phyloP scores from a whole-genome alignment of 441 rosid genomes.

The Manihot esculenta region DNA sequence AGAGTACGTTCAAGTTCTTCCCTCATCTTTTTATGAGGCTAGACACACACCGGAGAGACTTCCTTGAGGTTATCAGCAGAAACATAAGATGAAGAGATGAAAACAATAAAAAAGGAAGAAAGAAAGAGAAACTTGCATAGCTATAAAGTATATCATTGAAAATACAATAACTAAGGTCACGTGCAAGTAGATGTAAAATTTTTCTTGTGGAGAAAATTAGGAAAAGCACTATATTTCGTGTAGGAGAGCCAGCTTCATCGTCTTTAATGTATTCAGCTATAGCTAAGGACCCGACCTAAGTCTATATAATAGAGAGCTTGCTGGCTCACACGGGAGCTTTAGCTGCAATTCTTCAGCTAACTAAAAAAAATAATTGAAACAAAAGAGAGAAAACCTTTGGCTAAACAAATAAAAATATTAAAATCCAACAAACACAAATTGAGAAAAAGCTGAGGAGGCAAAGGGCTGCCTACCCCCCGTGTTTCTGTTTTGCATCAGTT shows the following conservation, averaged over 20 bases:
- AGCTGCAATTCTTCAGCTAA: constrained; percentile 22
- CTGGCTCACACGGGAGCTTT: constrained; percentile 24
- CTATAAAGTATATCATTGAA: constrained; percentile 17
- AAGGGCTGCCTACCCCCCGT: no score
- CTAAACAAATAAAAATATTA: constrained; percentile 29
- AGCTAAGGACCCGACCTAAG: constrained; percentile 27
- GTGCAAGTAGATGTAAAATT: constrained; percentile 7
- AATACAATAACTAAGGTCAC: constrained; percentile 17
- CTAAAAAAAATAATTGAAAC: neutral
- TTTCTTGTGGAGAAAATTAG: constrained; percentile 10
- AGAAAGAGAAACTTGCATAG: constrained; percentile 26
- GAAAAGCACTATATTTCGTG: constrained; percentile 31
- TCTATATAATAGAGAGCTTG: constrained; percentile 30
- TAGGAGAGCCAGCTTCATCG: constrained; percentile 28
- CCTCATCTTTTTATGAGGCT: no score
- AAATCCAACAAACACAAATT: constrained; percentile 25
- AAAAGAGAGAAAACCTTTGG: neutral
- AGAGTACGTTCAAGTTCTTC: neutral
- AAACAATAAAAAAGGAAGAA: no score
- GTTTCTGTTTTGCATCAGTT: constrained; percentile 26
- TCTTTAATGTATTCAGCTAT: constrained; percentile 23
- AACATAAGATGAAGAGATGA: neutral
- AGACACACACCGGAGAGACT: no score
- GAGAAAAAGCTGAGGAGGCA: constrained; percentile 19
- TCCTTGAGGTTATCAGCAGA: neutral